Base-by-base conservation (phyloP, 2,329 filamentous ascomycete genomes). In the Colletotrichum simmondsii region DNA sequence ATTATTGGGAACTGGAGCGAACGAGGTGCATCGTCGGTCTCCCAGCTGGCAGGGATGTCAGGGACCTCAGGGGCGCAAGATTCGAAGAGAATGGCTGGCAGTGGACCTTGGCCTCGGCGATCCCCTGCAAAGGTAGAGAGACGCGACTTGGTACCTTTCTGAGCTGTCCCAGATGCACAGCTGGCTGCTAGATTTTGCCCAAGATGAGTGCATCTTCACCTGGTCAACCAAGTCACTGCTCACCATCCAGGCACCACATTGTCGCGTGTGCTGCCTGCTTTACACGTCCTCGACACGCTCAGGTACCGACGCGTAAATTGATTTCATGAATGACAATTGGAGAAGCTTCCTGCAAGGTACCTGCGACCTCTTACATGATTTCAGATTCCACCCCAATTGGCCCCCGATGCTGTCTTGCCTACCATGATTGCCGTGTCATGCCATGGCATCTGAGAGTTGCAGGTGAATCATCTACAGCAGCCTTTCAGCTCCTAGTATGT, bases 1-100 rank as follows among this genome's bases (percentile, higher is more conserved):
- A 67, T 79, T 80, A 82, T 78, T 81, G 75, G 62, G 72, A 28
- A 52, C 56, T 74, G 74, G 81, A 81, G 81, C 78, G 76, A 71
- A 65, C 37, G 63, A 69, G 63, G 74, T 76, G 78, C 64, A 68
- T 72, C 65, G 61, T 53, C 52, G 35, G 71, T 59, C 58, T 32
- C 63, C 46, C 28, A 19, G n/a, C 58, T n/a, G 53, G 52, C 71
- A 73, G 63, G 71, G 71, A 54, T 73, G 54, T 66, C 42, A 54
- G 59, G 63, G 62, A 49, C 56, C 62, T 64, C 63, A 35, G 24
- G 62, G 74, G 76, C 57, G 28, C 35, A 74, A 64, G 14, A 42
- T 42, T 42, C 37, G 37, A 42, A 42, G 75, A 62, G 70, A 74
- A 79, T 76, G 79, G 78, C 77, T 79, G 77, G 80, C 72, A 75